Conservation (phyloP, 805 yeast species). For the Myxozyma neotropica region DNA sequence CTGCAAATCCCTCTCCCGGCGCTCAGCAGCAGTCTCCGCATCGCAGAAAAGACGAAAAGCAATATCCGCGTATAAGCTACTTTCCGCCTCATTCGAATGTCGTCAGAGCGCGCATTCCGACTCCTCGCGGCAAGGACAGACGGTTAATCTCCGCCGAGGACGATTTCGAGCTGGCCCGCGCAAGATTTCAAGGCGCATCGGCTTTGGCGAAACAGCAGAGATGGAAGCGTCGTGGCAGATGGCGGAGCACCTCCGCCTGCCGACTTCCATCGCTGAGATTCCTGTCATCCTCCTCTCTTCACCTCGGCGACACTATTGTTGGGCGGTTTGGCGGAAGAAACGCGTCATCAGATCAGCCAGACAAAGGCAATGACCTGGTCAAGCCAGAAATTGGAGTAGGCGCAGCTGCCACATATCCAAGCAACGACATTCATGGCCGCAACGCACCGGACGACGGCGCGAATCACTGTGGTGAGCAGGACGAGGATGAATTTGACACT, state of each 20-base stretch:
- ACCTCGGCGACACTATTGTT: neutral
- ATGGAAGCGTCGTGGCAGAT: neutral
- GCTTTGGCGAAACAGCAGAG: neutral
- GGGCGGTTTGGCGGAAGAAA: neutral
- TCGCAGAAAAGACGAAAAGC: neutral
- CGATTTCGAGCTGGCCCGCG: neutral
- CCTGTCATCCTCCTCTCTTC: conserved; percentile 10
- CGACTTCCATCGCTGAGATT: conserved; percentile 1
- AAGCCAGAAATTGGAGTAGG: neutral
- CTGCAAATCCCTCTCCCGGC: neutral
- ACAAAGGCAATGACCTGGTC: neutral
- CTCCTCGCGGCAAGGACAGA: conserved; percentile 23
- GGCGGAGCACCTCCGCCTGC: neutral
- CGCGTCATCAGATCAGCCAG: neutral
- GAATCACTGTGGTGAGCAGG: neutral
- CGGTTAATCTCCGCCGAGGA: neutral
- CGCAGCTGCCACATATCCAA: neutral
- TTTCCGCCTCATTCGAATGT: conserved; percentile 30
- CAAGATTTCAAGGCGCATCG: neutral
- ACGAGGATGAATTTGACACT: conserved; percentile 23
- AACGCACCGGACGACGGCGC: no score
- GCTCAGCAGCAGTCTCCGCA: no score
- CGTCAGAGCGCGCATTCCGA: conserved; percentile 31
- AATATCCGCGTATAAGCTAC: conserved; percentile 22
- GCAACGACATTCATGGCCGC: no score